Evolutionary conservation across 352 stramenopile genomes (phyloP).

Genomic region (Globisporangium uncinulatum): DNA sequence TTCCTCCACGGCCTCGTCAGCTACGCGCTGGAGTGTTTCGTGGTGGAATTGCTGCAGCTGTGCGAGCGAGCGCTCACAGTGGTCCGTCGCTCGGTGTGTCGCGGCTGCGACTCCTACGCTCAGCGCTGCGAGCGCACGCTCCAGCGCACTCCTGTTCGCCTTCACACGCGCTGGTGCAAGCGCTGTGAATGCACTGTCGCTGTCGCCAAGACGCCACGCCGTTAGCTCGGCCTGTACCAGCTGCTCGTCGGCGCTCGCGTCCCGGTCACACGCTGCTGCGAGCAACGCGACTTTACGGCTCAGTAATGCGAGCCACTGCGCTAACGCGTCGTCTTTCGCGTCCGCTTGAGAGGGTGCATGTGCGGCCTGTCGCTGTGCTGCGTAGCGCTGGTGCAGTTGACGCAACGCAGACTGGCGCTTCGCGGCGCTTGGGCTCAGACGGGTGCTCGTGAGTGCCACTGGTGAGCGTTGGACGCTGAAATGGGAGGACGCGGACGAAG

Average conservation of each 20-base stretch:
- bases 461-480: constrained; percentile 5
- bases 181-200: constrained; percentile 18
- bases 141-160: constrained; percentile 26
- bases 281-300: constrained; percentile 37
- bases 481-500: neutral
- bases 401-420: constrained; percentile 9
- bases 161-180: constrained; percentile 21
- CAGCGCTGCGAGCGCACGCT: constrained; percentile 30
- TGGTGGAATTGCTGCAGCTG: constrained; percentile 53
- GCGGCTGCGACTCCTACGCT: constrained; percentile 23
- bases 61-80: constrained; percentile 40
- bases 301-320: constrained; percentile 40
- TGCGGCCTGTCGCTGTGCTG: constrained; percentile 5
- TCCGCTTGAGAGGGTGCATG: too few species aligned
- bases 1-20: constrained; percentile 44
- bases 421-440: neutral
- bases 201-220: constrained; percentile 29
- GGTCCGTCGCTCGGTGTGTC: constrained; percentile 25
- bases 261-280: constrained; percentile 29
- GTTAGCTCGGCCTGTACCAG: neutral
- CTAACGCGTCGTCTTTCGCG: constrained; percentile 18
- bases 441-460: constrained; percentile 3
- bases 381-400: constrained; percentile 12
- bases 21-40: constrained; percentile 41
- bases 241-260: constrained; percentile 12